Conservation (phyloP, 179 eudicot genomes). For the Vitellaria paradoxa region DNA sequence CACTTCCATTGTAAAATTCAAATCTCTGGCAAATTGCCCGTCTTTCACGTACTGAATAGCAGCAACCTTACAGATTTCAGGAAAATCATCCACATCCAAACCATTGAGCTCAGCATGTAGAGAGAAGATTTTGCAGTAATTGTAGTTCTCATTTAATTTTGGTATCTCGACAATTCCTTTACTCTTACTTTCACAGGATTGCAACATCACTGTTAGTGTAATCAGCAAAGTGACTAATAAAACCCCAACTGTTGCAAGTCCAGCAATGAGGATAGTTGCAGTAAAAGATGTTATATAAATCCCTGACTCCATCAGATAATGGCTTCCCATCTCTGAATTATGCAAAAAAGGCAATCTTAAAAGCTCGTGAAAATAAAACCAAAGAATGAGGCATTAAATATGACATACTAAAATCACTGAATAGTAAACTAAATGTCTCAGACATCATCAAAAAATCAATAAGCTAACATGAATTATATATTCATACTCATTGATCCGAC, state of each 20-base stretch:
- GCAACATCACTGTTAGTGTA: constrained; percentile 42
- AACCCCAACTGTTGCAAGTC: constrained; percentile 33
- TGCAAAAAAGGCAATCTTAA: constrained; percentile 9
- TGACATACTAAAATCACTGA: background rate
- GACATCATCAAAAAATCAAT: too few species aligned
- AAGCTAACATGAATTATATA: too few species aligned
- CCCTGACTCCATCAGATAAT: constrained; percentile 25
- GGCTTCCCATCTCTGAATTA: constrained; percentile 38
- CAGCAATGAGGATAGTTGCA: constrained; percentile 36
- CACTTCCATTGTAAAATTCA: constrained; percentile 24
- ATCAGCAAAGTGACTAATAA: constrained; percentile 31
- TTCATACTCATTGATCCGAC: too few species aligned
- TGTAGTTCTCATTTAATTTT: constrained; percentile 13
- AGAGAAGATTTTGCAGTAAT: constrained; percentile 31
- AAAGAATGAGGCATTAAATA: background rate
- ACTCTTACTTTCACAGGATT: constrained; percentile 27
- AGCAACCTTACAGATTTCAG: constrained; percentile 29
- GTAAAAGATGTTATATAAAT: constrained; percentile 38
- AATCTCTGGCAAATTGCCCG: constrained; percentile 33
- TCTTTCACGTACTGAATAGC: constrained; percentile 26
- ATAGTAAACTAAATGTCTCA: background rate
- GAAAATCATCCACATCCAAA: constrained; percentile 26
- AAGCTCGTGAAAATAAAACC: background rate
- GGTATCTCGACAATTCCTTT: constrained; percentile 25
- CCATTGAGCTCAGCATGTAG: constrained; percentile 37